phyloP scores from a whole-genome alignment of 768 basidiomycete species.

The Lactarius indigo region DNA sequence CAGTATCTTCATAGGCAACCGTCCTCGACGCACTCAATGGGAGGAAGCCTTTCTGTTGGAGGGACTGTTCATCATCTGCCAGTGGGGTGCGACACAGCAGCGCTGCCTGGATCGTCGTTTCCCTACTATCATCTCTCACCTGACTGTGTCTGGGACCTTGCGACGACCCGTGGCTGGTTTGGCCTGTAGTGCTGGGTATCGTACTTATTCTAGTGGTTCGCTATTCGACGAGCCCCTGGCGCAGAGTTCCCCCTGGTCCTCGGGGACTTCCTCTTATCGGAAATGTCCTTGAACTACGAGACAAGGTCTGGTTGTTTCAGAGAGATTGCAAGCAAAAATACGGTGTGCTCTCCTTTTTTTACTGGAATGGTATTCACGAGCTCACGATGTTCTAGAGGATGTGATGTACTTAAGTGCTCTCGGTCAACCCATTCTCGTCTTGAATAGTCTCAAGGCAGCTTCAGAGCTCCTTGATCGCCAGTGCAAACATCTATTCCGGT shows the following conservation, averaged over 20 bases:
- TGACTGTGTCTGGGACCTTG: background rate
- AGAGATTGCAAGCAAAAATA: background rate
- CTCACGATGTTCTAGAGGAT: background rate
- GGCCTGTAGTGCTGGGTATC: background rate
- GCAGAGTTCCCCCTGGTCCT: background rate
- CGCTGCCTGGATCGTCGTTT: background rate
- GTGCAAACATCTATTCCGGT: background rate
- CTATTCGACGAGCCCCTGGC: background rate
- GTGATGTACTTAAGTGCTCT: background rate
- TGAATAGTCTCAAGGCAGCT: background rate
- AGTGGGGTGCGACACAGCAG: too few species aligned
- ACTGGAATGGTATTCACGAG: background rate
- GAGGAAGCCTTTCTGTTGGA: too few species aligned
- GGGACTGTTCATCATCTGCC: too few species aligned
- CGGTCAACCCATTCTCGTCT: background rate
- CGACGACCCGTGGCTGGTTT: background rate
- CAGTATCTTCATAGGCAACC: too few species aligned
- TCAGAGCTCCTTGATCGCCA: background rate
- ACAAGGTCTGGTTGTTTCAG: background rate
- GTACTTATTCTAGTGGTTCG: background rate
- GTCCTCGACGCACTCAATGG: too few species aligned
- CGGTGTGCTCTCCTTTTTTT: background rate
- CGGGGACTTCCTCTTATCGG: background rate
- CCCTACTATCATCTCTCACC: background rate
- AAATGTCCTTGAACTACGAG: background rate